Evolutionary conservation across 1,284 basidiomycete species (phyloP).

Genomic region (Ustilago trichophora): DNA sequence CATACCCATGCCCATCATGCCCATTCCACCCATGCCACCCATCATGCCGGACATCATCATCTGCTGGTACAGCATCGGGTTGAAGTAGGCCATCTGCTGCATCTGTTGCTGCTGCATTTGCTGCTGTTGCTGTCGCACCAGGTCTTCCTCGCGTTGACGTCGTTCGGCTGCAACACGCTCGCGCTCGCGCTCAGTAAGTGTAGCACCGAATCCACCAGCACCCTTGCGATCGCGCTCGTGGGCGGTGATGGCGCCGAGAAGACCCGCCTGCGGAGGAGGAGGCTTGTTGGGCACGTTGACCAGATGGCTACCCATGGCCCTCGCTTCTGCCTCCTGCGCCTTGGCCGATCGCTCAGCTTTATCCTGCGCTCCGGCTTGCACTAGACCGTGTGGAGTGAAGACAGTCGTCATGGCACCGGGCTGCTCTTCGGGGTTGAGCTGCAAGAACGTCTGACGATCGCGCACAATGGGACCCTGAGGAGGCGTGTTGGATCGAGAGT

Average conservation of each 20-base stretch:
- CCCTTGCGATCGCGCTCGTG: constrained; percentile 93
- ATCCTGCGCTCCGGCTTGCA: constrained; percentile 93
- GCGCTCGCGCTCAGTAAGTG: constrained; percentile 91
- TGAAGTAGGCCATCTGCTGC: constrained; percentile 71
- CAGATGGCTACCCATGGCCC: constrained; percentile 85
- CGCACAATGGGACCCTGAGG: constrained; percentile 31
- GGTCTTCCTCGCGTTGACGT: constrained; percentile 88
- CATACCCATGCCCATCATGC: constrained; percentile 57
- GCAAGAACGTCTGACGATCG: constrained; percentile 59
- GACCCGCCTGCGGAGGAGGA: constrained; percentile 91
- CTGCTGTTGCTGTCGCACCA: constrained; percentile 86
- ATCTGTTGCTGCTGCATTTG: constrained; percentile 81
- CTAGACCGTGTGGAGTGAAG: constrained; percentile 89
- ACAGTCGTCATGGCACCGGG: constrained; percentile 67
- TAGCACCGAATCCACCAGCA: constrained; percentile 91
- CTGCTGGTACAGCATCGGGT: constrained; percentile 60
- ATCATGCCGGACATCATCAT: constrained; percentile 67
- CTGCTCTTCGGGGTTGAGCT: constrained; percentile 58
- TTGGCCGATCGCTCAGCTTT: constrained; percentile 94
- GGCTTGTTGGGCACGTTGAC: constrained; percentile 94
- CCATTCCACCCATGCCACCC: constrained; percentile 69
- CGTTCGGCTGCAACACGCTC: constrained; percentile 72
- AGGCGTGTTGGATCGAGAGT: constrained; percentile 49
- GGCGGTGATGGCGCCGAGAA: constrained; percentile 92
- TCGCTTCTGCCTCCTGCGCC: constrained; percentile 87